Evolutionary conservation across 106 monocot species (phyloP).

Genomic region (Vanilla planifolia): DNA sequence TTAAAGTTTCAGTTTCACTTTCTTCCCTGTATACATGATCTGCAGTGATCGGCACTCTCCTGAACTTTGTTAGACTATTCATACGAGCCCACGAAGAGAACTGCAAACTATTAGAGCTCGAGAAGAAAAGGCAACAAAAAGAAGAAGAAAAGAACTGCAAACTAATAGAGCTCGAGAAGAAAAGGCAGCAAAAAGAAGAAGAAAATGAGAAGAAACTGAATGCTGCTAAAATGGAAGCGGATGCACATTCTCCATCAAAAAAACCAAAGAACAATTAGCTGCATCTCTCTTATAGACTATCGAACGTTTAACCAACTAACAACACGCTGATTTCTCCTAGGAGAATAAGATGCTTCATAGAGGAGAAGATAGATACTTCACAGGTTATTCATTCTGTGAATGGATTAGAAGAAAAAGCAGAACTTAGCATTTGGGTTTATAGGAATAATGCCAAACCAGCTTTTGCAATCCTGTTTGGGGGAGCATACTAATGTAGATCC

Average conservation of each 20-base stretch:
- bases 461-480: no score
- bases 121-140: constrained; percentile 53
- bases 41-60: constrained; percentile 53
- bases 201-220: constrained; percentile 42
- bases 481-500: no score
- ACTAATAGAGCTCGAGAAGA: constrained; percentile 54
- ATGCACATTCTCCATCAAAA: constrained; percentile 10
- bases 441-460: no score
- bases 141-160: constrained; percentile 70
- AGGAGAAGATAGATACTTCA: no score
- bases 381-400: no score
- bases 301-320: no score
- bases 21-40: neutral
- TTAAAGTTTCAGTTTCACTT: no score
- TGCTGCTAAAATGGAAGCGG: constrained; percentile 16
- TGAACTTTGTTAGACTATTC: constrained; percentile 51
- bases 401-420: no score
- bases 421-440: no score
- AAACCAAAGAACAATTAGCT: constrained; percentile 19
- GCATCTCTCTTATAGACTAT: no score
- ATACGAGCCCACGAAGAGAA: constrained; percentile 53
- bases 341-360: no score
- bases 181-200: constrained; percentile 56
- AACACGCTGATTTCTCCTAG: no score
- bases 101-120: constrained; percentile 52